A percentile compares a stretch with the other conserved stretches of the same genome.
Conservation (phyloP, 2,329 filamentous ascomycete species). For the Orbilia blumenaviensis region DNA sequence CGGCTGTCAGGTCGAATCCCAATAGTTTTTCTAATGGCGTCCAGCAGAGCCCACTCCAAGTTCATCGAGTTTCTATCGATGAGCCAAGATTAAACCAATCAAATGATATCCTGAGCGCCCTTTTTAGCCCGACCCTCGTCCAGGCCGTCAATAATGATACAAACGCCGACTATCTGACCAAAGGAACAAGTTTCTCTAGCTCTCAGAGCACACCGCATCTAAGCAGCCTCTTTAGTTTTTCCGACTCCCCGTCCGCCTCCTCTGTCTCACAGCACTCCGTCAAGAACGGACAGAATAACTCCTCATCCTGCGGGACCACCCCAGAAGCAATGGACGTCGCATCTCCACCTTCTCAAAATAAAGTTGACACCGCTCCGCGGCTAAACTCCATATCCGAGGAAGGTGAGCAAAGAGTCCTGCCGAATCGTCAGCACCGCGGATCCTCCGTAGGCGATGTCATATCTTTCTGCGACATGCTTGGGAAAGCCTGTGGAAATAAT, state of each 20-base stretch:
- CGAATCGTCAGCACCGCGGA: conserved; percentile 35
- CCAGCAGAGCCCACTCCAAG: conserved; percentile 43
- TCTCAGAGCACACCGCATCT: conserved; percentile 58
- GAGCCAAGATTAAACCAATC: conserved; percentile 46
- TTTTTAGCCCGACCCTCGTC: conserved; percentile 70
- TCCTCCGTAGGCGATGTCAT: conserved; percentile 60
- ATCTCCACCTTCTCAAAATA: conserved; percentile 50
- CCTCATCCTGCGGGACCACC: conserved; percentile 58
- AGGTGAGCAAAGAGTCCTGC: conserved; percentile 53
- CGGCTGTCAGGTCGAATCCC: conserved; percentile 61
- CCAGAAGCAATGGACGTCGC: conserved; percentile 57
- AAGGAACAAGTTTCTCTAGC: conserved; percentile 60
- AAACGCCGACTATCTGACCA: conserved; percentile 62
- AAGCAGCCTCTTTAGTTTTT: conserved; percentile 58
- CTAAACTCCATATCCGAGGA: conserved; percentile 53
- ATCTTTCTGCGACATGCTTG: conserved; percentile 67
- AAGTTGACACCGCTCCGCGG: conserved; percentile 37
- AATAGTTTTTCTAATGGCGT: conserved; percentile 59
- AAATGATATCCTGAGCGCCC: conserved; percentile 59
- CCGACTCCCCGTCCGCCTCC: conserved; percentile 66
- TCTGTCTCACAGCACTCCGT: conserved; percentile 64
- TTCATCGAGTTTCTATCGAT: conserved; percentile 45
- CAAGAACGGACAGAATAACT: conserved; percentile 48
- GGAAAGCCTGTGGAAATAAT: conserved; percentile 67
- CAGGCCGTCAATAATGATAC: conserved; percentile 63